Conservation (phyloP, 257 asterid genomes). For the Solanum lycopersicoides region DNA sequence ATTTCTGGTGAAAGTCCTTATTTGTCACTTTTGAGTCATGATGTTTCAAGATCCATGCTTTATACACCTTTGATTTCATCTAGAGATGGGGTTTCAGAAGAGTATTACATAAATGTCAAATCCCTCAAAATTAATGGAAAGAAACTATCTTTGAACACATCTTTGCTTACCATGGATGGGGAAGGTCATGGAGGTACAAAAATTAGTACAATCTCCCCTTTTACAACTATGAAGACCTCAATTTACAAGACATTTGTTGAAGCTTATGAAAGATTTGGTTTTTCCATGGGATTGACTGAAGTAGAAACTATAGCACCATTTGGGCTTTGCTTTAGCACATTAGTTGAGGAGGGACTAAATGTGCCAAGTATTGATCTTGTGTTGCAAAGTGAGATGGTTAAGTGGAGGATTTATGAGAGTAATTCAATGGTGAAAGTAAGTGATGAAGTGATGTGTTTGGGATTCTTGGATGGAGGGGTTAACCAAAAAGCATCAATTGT, state of each 20-base stretch:
- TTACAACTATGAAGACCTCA: slow-evolving; percentile 47
- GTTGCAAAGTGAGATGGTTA: slow-evolving; percentile 88
- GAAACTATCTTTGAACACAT: slow-evolving; percentile 9
- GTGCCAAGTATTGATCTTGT: slow-evolving; percentile 57
- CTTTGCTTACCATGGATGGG: slow-evolving; percentile 13
- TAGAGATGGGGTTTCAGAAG: slow-evolving; percentile 11
- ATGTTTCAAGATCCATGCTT: slow-evolving; percentile 33
- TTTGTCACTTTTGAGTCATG: slow-evolving; percentile 1
- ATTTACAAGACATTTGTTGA: slow-evolving; percentile 30
- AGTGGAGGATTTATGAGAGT: slow-evolving; percentile 55
- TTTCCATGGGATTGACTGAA: slow-evolving; percentile 29
- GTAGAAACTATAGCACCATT: slow-evolving; percentile 54
- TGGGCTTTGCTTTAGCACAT: slow-evolving; percentile 52
- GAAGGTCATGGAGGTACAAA: slow-evolving; percentile 28
- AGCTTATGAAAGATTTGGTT: slow-evolving; percentile 35
- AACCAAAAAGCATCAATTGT: slow-evolving; percentile 41
- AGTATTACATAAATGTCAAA: slow-evolving; percentile 43
- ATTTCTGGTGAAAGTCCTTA: slow-evolving; percentile 52
- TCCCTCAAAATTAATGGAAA: slow-evolving; percentile 48
- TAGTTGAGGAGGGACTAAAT: slow-evolving; percentile 24
- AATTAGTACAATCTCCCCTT: slow-evolving; percentile 47
- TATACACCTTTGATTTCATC: slow-evolving; percentile 47
- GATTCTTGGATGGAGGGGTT: slow-evolving; percentile 73
- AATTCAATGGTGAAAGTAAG: slow-evolving; percentile 55
- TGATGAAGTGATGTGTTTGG: slow-evolving; percentile 70